Evolutionary conservation across 495 filamentous ascomycete genomes (phyloP).

Genomic region (Platismatia glauca): DNA sequence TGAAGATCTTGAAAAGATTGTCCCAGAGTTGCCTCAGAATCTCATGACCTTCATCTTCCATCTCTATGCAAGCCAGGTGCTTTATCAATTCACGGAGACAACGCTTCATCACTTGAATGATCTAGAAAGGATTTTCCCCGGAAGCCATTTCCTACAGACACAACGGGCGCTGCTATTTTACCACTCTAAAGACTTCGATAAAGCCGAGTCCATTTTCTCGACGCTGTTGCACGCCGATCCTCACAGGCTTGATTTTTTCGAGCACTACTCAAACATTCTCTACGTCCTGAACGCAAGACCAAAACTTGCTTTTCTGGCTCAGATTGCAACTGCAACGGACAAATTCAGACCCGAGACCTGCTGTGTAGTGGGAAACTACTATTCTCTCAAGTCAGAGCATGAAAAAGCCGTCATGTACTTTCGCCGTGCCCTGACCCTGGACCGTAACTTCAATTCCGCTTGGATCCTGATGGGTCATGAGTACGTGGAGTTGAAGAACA

Average conservation of each 20-base stretch:
- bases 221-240: conserved; percentile 71
- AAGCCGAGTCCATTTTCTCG: conserved; percentile 77
- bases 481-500: conserved; percentile 98
- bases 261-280: conserved; percentile 94
- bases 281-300: conserved; percentile 84
- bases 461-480: conserved; percentile 99
- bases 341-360: conserved; percentile 97
- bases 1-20: conserved; percentile 64
- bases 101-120: conserved; percentile 64
- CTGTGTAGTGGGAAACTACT: conserved; percentile 96
- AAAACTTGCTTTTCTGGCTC: conserved; percentile 84
- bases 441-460: conserved; percentile 82
- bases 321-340: conserved; percentile 79
- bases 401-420: conserved; percentile 99
- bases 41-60: conserved; percentile 92
- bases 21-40: conserved; percentile 66
- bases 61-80: conserved; percentile 77
- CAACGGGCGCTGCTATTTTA: conserved; percentile 82
- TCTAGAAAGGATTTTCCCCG: conserved; percentile 74
- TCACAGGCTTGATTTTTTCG: conserved; percentile 79
- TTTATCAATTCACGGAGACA: conserved; percentile 71
- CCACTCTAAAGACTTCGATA: conserved; percentile 86
- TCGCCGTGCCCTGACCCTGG: conserved; percentile 87
- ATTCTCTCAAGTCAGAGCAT: conserved; percentile 82
- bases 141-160: conserved; percentile 78